Evolutionary conservation across 1,284 basidiomycete species (phyloP), one percentile per base, ranked within the genome.

Genomic region (Cutaneotrichosporon mucoides): DNA sequence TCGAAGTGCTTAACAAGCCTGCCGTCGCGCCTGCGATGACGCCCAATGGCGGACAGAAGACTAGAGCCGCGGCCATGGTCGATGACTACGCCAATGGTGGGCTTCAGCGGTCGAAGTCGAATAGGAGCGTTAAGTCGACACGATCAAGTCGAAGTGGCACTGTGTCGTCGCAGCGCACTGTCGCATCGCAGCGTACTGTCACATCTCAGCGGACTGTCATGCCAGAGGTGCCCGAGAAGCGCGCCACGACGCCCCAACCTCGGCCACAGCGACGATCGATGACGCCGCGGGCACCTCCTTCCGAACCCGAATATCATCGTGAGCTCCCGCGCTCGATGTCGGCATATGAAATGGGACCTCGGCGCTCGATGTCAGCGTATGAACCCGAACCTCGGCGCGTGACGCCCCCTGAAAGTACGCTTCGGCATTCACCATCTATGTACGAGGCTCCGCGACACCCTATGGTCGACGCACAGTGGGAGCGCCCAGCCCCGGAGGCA

Each of bases 101-200:
- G 6, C 34, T 59, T 6, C 45, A 36, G 3, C 38, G 52, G 9
- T 54, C 52, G 5, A 53, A 49, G 16, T 54, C 51, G n/a, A 53
- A 44, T 10, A 43, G 16, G 42, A 42, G 37, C 6, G 34, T 53
- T 24, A 24, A 24, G 24, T 24, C 24, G 24, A 24, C 24, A 24
- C 24, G 24, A 24, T 24, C 24, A 55, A 55, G 46, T 55, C 54
- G 46, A 36, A 53, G 38, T 10, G 33, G 36, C 7, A 42, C 51
- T 13, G 51, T 41, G 9, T 47, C 45, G 24, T 24, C 24, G 24
- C 24, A 24, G 24, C 24, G 24, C 24, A 24, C 24, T 24, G 24
- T 24, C 24, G 24, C 24, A 24, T 24, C 24, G 24, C 24, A 24
- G 24, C 24, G 24, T 24, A 24, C 24, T 24, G 24, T 24, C 24